phyloP scores from a whole-genome alignment of 2,329 filamentous ascomycete species.

The Madurella mycetomatis region DNA sequence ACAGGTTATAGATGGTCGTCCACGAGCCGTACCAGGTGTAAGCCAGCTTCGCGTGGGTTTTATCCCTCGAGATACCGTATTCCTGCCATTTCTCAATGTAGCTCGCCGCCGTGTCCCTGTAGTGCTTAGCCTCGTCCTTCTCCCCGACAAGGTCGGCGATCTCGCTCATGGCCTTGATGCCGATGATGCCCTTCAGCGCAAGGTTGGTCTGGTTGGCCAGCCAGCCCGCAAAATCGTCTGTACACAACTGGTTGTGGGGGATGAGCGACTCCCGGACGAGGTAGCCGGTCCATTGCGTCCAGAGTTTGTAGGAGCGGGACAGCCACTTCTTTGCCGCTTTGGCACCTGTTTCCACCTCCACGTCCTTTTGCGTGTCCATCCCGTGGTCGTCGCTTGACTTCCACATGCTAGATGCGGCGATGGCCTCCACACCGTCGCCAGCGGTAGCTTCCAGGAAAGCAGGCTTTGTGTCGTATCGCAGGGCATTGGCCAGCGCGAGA shows the following conservation, averaged over 20 bases:
- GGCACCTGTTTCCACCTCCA: slow-evolving; percentile 10
- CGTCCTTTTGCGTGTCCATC: slow-evolving; percentile 20
- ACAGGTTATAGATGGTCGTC: slow-evolving; percentile 78
- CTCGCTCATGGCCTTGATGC: slow-evolving; percentile 72
- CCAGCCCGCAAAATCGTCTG: slow-evolving; percentile 70
- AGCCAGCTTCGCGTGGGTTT: slow-evolving; percentile 68
- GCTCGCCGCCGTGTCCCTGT: slow-evolving; percentile 56
- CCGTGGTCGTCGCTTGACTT: slow-evolving; percentile 24
- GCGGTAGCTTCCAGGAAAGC: slow-evolving; percentile 39
- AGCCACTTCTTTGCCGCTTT: slow-evolving; percentile 33
- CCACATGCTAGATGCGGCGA: slow-evolving; percentile 13
- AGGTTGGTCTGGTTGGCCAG: slow-evolving; percentile 69
- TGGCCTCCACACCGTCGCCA: slow-evolving; percentile 1
- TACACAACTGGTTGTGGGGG: slow-evolving; percentile 65
- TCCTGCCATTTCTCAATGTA: slow-evolving; percentile 71
- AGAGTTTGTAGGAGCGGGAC: slow-evolving; percentile 53
- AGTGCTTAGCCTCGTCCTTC: slow-evolving; percentile 35
- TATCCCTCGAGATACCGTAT: slow-evolving; percentile 64
- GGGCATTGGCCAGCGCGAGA: slow-evolving; percentile 68
- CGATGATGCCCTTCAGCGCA: slow-evolving; percentile 73
- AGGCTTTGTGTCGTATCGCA: slow-evolving; percentile 57
- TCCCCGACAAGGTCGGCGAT: slow-evolving; percentile 57
- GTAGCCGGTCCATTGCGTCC: slow-evolving; percentile 68
- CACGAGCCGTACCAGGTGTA: slow-evolving; percentile 80
- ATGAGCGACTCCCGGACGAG: slow-evolving; percentile 64